Conservation (phyloP, 805 yeast genomes). For the Barnettozyma botsteinii region DNA sequence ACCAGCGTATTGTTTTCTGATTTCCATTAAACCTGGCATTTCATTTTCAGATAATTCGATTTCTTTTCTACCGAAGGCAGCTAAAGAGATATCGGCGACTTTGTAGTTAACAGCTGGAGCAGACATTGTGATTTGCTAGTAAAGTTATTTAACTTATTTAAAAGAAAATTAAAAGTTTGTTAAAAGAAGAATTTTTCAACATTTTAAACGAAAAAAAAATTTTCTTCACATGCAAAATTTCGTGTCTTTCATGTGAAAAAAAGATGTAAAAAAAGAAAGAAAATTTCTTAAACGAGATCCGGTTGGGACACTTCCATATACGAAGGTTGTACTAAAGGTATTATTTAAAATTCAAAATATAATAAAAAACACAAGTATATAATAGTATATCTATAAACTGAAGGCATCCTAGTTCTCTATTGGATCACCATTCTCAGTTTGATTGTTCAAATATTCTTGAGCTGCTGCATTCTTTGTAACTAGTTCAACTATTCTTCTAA, state of each 20-base stretch:
- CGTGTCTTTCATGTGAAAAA: conserved; percentile 1
- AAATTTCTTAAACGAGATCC: not conserved
- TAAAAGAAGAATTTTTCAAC: no score
- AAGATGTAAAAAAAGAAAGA: not conserved
- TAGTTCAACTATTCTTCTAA: conserved; percentile 83
- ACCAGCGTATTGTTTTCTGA: conserved; percentile 86
- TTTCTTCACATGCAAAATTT: conserved; percentile 1
- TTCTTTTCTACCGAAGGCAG: conserved; percentile 99
- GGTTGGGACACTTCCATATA: not conserved
- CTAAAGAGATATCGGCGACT: conserved; percentile 96
- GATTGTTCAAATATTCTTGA: conserved; percentile 41
- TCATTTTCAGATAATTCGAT: conserved; percentile 98
- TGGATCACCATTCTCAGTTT: conserved; percentile 18
- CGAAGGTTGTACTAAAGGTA: no score
- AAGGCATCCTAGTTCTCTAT: conserved; percentile 4
- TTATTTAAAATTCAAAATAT: no score
- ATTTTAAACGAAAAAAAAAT: not conserved
- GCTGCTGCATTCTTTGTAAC: conserved; percentile 78
- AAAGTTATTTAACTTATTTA: no score
- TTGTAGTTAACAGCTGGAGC: conserved; percentile 72
- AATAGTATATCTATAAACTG: not conserved
- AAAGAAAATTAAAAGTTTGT: no score
- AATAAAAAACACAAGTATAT: no score
- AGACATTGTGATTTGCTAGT: conserved; percentile 37
- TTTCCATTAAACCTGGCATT: conserved; percentile 99